Evolutionary conservation across 2,329 filamentous ascomycete genomes (phyloP), one percentile per base, ranked within the genome.

Genomic region (Thielaviopsis musarum): DNA sequence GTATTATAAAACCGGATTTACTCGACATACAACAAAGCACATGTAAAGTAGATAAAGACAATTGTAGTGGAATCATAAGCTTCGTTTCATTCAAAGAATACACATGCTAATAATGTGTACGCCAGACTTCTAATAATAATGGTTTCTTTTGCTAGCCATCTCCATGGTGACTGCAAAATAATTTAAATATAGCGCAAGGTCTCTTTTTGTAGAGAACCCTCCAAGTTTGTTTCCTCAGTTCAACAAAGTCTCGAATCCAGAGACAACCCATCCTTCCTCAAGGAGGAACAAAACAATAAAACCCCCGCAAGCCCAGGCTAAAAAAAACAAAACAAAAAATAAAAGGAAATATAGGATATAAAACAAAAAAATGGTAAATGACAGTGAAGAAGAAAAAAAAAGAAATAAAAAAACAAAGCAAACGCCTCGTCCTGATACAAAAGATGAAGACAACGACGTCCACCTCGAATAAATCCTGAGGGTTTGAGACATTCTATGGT

Each of bases 111-210:
- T n/a, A 34, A 30, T 38, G 28, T 51, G 45, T 21, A 24, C 38
- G 51, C 48, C 19, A 53, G 24, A 49, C 26, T 53, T 52, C 22
- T 56, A 58, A 57, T 34, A 52, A 55, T 49, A 38, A 26, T 26
- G 24, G 24, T 26, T 26, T 24, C 19, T 30, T 53, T 52, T 53
- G 48, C 28, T n/a, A 45, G 52, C 45, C 56, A 58, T 61, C 59
- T 58, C 56, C 56, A 61, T 58, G 59, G 59, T 55, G 59, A 30
- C 52, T 41, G 52, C 38, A 52, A 52, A 52, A 26, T 26, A 52
- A 12, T 22, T 52, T 22, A 52, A 52, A 22, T 52, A 34, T 34
- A 34, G 6, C 22, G 52, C 34, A 28, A 59, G 30, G 22, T 48
- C 38, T 48, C 28, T 54, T 54, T 24, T 51, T 52, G 45, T 38